Conservation (phyloP, 345 rosid species). For the Diplotaxis tenuifolia region DNA sequence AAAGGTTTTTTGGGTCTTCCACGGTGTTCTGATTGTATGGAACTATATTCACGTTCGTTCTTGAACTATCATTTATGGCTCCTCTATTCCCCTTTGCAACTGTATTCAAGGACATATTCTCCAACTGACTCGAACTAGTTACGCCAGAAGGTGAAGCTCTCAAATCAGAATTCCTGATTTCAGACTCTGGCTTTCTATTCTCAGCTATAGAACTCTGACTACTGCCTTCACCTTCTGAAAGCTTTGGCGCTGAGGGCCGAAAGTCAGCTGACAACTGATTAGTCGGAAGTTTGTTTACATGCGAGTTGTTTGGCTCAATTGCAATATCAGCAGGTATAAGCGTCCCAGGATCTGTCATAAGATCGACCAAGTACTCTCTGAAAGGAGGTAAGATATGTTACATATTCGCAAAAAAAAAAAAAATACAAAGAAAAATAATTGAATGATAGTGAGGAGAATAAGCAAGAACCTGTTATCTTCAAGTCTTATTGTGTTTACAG, state of each 20-base stretch:
- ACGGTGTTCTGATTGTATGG: constrained; percentile 63
- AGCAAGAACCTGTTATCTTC: constrained; percentile 76
- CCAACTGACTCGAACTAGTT: constrained; percentile 50
- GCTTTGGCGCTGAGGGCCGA: constrained; percentile 46
- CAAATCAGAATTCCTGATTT: constrained; percentile 46
- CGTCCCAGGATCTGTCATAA: constrained; percentile 99
- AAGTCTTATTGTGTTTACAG: constrained; percentile 84
- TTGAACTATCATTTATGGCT: constrained; percentile 52
- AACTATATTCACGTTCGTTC: constrained; percentile 70
- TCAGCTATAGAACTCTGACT: constrained; percentile 48
- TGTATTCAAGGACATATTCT: constrained; percentile 47
- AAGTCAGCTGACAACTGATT: constrained; percentile 46
- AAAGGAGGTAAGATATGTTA: constrained; percentile 37
- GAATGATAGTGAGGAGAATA: constrained; percentile 33
- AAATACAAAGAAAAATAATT: background rate
- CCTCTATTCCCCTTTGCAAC: constrained; percentile 69
- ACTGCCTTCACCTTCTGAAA: constrained; percentile 66
- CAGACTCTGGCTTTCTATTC: constrained; percentile 43
- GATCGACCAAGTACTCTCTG: constrained; percentile 99
- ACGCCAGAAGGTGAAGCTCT: constrained; percentile 52
- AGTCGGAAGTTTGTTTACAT: constrained; percentile 46
- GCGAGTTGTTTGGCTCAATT: constrained; percentile 50
- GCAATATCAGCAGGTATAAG: constrained; percentile 93
- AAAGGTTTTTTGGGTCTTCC: constrained; percentile 75
- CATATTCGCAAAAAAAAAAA: constrained; percentile 1